phyloP scores from a whole-genome alignment of 768 basidiomycete species.

The Fomitopsis serialis region DNA sequence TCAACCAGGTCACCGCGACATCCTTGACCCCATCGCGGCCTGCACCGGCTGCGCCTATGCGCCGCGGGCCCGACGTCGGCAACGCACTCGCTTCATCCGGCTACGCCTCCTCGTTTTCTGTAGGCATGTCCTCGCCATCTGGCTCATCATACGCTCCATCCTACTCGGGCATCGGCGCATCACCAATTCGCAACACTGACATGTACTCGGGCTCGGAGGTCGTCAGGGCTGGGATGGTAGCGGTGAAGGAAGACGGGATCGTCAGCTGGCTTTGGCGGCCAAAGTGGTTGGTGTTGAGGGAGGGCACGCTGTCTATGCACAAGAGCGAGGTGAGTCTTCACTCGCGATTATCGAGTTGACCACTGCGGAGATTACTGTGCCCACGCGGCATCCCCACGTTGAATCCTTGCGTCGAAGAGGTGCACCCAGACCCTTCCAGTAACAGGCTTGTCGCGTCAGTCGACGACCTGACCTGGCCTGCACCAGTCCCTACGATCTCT shows the following conservation, averaged over 20 bases:
- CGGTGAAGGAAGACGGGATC: slow-evolving; percentile 92
- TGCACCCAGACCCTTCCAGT: no score
- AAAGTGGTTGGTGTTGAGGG: slow-evolving; percentile 85
- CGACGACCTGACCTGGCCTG: no score
- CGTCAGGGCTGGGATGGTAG: slow-evolving; percentile 68
- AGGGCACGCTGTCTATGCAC: slow-evolving; percentile 73
- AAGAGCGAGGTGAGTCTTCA: slow-evolving; percentile 80
- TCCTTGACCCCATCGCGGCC: slow-evolving; percentile 76
- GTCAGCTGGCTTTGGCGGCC: slow-evolving; percentile 89
- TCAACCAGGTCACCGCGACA: slow-evolving; percentile 42
- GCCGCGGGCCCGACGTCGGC: slow-evolving; percentile 38
- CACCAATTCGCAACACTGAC: slow-evolving; percentile 53
- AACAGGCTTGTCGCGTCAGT: no score
- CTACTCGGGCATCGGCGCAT: slow-evolving; percentile 82
- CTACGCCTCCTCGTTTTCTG: slow-evolving; percentile 55
- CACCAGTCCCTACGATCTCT: no score
- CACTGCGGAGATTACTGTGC: no score
- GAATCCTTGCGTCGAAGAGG: no score
- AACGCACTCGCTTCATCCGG: slow-evolving; percentile 46
- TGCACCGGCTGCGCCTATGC: slow-evolving; percentile 64
- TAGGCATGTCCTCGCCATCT: slow-evolving; percentile 40
- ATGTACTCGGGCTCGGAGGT: slow-evolving; percentile 35
- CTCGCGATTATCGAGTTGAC: no score
- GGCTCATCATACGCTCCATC: slow-evolving; percentile 56
- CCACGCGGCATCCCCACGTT: no score